Percentiles rank a stretch among this genome's conserved stretches.
Conservation (phyloP, 768 basidiomycete species). For the Termitomyces sp. region DNA sequence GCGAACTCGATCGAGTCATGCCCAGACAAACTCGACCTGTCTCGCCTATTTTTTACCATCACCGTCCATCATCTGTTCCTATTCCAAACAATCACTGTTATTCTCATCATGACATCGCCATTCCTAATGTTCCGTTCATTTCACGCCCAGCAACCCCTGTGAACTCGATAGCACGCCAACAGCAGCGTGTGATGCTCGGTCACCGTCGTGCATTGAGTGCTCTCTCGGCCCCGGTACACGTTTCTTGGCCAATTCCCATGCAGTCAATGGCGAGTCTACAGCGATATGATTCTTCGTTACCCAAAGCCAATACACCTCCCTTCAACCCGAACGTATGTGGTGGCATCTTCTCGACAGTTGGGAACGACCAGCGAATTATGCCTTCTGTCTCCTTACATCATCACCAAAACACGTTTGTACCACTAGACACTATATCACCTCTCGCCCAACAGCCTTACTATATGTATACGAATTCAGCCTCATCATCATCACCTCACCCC, state of each 20-base stretch:
- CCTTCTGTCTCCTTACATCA: conserved; percentile 10
- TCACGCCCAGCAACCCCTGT: conserved; percentile 45
- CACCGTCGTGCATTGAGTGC: conserved; percentile 48
- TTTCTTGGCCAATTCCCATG: conserved; percentile 30
- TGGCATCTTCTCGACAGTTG: conserved; percentile 1
- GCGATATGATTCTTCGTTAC: conserved; percentile 43
- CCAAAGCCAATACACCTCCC: conserved; percentile 42
- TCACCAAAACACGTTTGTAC: conserved; percentile 16
- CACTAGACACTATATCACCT: conserved; percentile 22
- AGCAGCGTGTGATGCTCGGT: conserved; percentile 36
- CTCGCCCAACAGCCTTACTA: not conserved
- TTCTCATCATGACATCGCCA: conserved; percentile 31
- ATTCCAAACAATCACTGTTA: conserved; percentile 40
- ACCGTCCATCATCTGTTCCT: conserved; percentile 62
- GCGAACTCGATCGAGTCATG: conserved; percentile 41
- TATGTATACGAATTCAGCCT: conserved; percentile 10
- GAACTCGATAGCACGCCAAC: conserved; percentile 37
- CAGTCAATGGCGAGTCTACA: conserved; percentile 23
- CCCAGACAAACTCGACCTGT: conserved; percentile 7
- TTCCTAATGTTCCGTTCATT: conserved; percentile 43
- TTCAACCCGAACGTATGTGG: conserved; percentile 37
- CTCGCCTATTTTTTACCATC: conserved; percentile 26
- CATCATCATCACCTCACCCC: conserved; percentile 12
- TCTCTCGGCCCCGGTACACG: conserved; percentile 30
- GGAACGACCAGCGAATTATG: conserved; percentile 3